These are phyloP conservation scores for Rhizopus delemar DNA, from an alignment of 371 early-diverging fungal genomes.

Conservation along the genomic window DNA sequence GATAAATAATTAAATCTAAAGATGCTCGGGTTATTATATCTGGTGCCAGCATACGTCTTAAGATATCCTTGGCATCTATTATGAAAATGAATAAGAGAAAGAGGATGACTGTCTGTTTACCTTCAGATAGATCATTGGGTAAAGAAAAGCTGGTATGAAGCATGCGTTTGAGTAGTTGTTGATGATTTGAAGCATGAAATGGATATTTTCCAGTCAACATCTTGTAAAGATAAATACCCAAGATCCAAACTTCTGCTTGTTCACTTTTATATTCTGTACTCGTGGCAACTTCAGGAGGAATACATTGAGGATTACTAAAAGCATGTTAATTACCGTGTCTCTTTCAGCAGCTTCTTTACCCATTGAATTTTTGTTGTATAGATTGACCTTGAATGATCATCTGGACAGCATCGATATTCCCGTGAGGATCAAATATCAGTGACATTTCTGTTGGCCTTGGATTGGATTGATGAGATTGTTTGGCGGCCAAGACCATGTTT, in stretches of 20 bases:
- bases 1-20: slow-evolving; percentile 43
- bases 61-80: slow-evolving; percentile 43
- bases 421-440: slow-evolving; percentile 31
- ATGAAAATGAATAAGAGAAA: background rate
- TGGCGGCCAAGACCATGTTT: slow-evolving; percentile 39
- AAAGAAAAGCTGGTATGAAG: slow-evolving; percentile 36
- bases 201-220: slow-evolving; percentile 45
- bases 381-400: slow-evolving; percentile 26
- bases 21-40: slow-evolving; percentile 36
- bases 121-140: slow-evolving; percentile 40
- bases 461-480: slow-evolving; percentile 10
- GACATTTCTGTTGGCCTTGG: slow-evolving; percentile 29
- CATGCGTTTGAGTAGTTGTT: slow-evolving; percentile 44
- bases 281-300: slow-evolving; percentile 39
- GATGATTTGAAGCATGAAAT: slow-evolving; percentile 41
- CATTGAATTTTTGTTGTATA: slow-evolving; percentile 36
- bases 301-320: slow-evolving; percentile 34
- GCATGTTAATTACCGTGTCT: background rate
- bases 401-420: slow-evolving; percentile 33
- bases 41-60: slow-evolving; percentile 45
- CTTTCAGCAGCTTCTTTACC: slow-evolving; percentile 20
- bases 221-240: slow-evolving; percentile 43
- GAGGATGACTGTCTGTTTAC: slow-evolving; percentile 19
- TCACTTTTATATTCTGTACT: slow-evolving; percentile 27
- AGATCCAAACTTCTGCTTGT: slow-evolving; percentile 45